Base-by-base conservation (phyloP, 257 asterid species). In the Lantana camara region DNA sequence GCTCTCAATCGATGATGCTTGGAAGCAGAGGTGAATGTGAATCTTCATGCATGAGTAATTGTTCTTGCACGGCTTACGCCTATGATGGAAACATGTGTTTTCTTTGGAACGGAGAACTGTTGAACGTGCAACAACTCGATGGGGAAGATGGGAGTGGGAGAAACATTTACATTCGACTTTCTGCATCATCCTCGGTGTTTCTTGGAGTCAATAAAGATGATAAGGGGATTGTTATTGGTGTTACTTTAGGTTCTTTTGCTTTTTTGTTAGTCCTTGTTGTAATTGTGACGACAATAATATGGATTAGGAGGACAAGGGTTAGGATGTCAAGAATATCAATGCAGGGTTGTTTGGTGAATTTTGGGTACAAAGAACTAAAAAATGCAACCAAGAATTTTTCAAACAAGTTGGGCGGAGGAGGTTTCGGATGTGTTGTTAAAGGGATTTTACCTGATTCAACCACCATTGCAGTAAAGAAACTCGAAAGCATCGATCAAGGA, bases 351-450 rank as follows among this genome's bases (percentile, higher is more conserved):
- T 51, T 40, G 7, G 60, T 58, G 32, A 56, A 46, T 21, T 51
- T 73, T 44, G 51, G 59, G 11, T 66, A 41, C 66, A 59, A 17
- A 40, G 77, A 73, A 38, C 34, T 73, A 60, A 68, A 53, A 52
- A 42, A 5, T 10, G 69, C 54, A 74, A n/a, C n/a, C n/a, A n/a
- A n/a, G n/a, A n/a, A n/a, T n/a, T n/a, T n/a, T n/a, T n/a, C n/a
- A n/a, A n/a, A n/a, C n/a, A n/a, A n/a, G n/a, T n/a, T n/a, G n/a
- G n/a, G n/a, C n/a, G n/a, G n/a, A n/a, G n/a, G n/a, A 20, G 78
- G 78, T 12, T 73, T 73, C 40, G 78, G 78, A 19, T 61, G 62
- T 9, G 78, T 73, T 45, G 67, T 34, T 53, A 73, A 53, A 38
- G 79, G 75, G 38, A 15, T 49, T 10, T 69, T 74, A 19, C 63